Percentiles rank a stretch among this genome's conserved stretches.
These are phyloP conservation scores for Ambrosia artemisiifolia DNA, from an alignment of 129 eudicot species.

Conservation along the genomic window DNA sequence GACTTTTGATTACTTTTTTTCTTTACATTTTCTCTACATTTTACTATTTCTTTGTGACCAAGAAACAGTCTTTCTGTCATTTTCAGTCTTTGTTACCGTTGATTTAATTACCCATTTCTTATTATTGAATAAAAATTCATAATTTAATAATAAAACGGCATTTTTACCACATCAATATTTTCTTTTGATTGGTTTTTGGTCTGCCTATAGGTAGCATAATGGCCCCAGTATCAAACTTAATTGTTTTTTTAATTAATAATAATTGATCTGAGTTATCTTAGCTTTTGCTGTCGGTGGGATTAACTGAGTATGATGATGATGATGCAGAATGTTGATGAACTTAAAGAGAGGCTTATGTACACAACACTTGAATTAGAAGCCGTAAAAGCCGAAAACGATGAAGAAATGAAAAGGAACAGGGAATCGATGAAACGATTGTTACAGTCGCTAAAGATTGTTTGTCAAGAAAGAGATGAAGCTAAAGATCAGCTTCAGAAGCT, in stretches of 20 bases:
- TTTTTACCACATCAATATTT: slow-evolving; percentile 21
- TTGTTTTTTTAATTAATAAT: not conserved
- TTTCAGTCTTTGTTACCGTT: slow-evolving; percentile 28
- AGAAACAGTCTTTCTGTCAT: slow-evolving; percentile 14
- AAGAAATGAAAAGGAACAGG: slow-evolving; percentile 51
- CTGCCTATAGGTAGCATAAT: slow-evolving; percentile 23
- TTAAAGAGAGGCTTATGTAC: slow-evolving; percentile 64
- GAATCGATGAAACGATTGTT: slow-evolving; percentile 49
- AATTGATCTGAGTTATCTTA: not conserved
- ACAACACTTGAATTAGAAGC: slow-evolving; percentile 64
- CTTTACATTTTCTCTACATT: too few relatives aligned
- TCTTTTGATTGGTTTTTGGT: slow-evolving; percentile 18
- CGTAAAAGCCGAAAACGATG: slow-evolving; percentile 48
- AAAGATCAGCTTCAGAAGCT: slow-evolving; percentile 57
- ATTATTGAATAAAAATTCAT: slow-evolving; percentile 11
- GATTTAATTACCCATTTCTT: slow-evolving; percentile 18
- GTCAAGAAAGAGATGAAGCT: slow-evolving; percentile 91
- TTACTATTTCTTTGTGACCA: not conserved
- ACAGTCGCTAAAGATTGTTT: slow-evolving; percentile 50
- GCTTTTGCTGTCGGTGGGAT: too few relatives aligned
- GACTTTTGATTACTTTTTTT: too few relatives aligned
- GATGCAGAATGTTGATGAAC: slow-evolving; percentile 62
- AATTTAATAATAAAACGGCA: slow-evolving; percentile 20
- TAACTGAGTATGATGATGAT: too few relatives aligned
- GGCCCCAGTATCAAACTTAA: not conserved